Evolutionary conservation across 495 filamentous ascomycete genomes (phyloP).

Genomic region (Aspergillus incahuasiensis): DNA sequence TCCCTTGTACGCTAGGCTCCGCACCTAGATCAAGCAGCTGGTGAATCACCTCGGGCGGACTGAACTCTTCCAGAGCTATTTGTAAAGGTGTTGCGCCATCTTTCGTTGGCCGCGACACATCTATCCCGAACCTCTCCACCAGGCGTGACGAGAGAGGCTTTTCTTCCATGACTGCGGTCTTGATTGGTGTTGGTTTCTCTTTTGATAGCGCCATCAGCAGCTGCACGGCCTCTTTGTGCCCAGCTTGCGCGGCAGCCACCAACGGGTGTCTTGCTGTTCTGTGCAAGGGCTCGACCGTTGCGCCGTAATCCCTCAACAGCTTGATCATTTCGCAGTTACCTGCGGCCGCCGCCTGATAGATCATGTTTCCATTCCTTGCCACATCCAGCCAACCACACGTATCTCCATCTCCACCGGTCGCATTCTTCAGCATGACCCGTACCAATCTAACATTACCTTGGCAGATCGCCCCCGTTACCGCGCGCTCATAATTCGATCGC

Average conservation of each 20-base stretch:
- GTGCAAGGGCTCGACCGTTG: background rate
- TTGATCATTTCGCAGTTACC: background rate
- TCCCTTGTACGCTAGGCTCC: background rate
- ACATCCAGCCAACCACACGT: background rate
- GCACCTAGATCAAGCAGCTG: background rate
- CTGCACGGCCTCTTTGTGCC: background rate
- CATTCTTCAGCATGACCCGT: background rate
- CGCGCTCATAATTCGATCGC: background rate
- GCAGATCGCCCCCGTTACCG: background rate
- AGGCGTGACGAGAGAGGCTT: background rate
- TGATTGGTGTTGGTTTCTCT: background rate
- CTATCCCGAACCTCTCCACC: background rate
- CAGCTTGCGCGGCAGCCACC: background rate
- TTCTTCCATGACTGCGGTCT: background rate
- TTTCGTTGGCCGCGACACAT: background rate
- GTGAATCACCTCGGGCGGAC: background rate
- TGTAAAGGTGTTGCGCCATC: background rate
- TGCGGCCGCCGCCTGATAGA: background rate
- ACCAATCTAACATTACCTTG: background rate
- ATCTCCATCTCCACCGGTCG: no score
- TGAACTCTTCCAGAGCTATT: background rate
- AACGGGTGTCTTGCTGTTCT: background rate
- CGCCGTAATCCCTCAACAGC: background rate
- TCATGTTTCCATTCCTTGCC: background rate
- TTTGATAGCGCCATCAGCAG: background rate